Evolutionary conservation across 352 stramenopile species (phyloP).

Genomic region (Phytophthora citrophthora): DNA sequence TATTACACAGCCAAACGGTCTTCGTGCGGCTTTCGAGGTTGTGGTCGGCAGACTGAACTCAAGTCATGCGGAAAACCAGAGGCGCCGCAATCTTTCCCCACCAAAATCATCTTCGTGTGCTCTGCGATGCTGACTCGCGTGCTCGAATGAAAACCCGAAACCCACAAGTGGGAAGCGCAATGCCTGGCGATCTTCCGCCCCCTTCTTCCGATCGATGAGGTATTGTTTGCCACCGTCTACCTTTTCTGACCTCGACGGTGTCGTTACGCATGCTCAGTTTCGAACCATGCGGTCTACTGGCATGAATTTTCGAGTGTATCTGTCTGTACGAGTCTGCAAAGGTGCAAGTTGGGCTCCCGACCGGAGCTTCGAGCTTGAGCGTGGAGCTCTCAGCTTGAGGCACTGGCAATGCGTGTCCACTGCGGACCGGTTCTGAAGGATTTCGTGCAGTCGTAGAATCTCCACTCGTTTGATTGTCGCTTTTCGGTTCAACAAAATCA

Average conservation of each 20-base stretch:
- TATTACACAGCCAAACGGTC: background rate
- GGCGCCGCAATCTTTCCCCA: slow-evolving; percentile 13
- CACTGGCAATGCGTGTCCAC: slow-evolving; percentile 19
- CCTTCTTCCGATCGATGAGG: slow-evolving; percentile 2
- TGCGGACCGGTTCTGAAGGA: slow-evolving; percentile 12
- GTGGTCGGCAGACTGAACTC: background rate
- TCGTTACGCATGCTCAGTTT: slow-evolving; percentile 25
- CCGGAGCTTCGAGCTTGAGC: background rate
- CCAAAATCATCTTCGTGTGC: slow-evolving; percentile 22
- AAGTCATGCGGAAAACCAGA: slow-evolving; percentile 14
- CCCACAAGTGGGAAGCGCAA: slow-evolving; percentile 8
- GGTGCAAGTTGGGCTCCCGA: slow-evolving; percentile 22
- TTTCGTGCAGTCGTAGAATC: slow-evolving; percentile 24
- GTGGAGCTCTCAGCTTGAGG: slow-evolving; percentile 6
- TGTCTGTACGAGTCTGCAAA: slow-evolving; percentile 24
- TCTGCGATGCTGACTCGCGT: slow-evolving; percentile 3
- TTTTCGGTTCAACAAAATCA: slow-evolving; percentile 14
- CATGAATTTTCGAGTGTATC: slow-evolving; percentile 10
- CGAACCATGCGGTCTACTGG: slow-evolving; percentile 3
- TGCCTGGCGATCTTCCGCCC: slow-evolving; percentile 33
- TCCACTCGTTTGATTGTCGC: slow-evolving; percentile 27
- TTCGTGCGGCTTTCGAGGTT: slow-evolving; percentile 1
- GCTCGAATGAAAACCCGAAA: slow-evolving; percentile 29
- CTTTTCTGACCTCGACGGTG: slow-evolving; percentile 5
- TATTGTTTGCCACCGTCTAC: background rate